Evolutionary conservation across 73 alveolate genomes (phyloP), one percentile per base, ranked within the genome.

Genomic region (Paramecium bursaria): DNA sequence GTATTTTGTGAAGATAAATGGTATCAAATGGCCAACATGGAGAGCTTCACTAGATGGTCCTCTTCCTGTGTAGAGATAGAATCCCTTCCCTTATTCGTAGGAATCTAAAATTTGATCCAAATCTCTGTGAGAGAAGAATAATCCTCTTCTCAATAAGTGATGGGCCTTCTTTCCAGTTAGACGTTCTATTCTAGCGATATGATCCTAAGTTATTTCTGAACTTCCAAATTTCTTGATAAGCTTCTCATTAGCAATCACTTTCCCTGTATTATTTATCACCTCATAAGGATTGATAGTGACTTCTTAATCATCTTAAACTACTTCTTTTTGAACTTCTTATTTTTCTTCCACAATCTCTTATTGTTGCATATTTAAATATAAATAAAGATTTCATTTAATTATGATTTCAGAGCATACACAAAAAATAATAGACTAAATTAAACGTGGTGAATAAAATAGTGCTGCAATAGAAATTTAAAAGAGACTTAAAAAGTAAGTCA

Each of bases 71-170:
- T 98, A 98, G 74, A 98, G 79, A 93, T 91, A 98, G 90, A 97
- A 97, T 10, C 96, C 95, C 75, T 92, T 93, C 0, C 99, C 99
- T 79, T 94, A 86, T 86, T 94, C 99, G 86, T 93, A 93, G 31
- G 95, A 92, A 74, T 94, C 88, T 48, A 61, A 54, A 51, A 95
- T 90, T 39, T 85, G 51, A 60, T 95, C 97, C 27, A 98, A 77
- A 55, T 97, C 99, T 91, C 99, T 75, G 91, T 98, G 99, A 25
- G 99, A 92, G 94, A 98, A 98, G 97, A 95, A 98, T 25, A 98
- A 87, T 19, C 98, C 99, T 86, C 99, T 90, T 77, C 98, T 96
- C 73, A 98, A 75, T 92, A 96, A 97, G 25, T 97, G 95, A 87
- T 98, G 99, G 2, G 98, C 92, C 21, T 88, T 93, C 92, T 87